Percentiles rank a stretch among this genome's conserved stretches.
Evolutionary conservation across 176 grass and related monocot genomes (phyloP).

Genomic region (Eremochloa ophiuroides): DNA sequence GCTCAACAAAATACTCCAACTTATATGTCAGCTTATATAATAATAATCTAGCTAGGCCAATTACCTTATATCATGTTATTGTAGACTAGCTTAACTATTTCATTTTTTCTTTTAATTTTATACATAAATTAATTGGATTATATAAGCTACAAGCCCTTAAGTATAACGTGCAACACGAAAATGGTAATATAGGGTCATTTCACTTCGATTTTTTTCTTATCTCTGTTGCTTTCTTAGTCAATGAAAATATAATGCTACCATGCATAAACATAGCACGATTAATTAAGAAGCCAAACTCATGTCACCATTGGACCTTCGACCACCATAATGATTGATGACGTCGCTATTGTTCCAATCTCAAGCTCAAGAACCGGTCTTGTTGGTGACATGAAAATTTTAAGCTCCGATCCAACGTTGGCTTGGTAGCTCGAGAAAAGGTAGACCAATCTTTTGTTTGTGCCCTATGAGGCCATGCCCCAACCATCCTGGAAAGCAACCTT

Average conservation of each 20-base stretch:
- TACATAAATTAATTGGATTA: background rate
- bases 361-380: background rate
- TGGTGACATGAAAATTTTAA: background rate
- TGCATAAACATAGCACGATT: no score
- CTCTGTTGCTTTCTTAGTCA: no score
- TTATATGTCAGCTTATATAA: no score
- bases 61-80: background rate
- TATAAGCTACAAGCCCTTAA: no score
- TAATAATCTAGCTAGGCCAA: no score
- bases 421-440: background rate
- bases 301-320: no score
- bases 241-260: no score
- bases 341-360: no score
- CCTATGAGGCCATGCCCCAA: background rate
- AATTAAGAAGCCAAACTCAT: no score
- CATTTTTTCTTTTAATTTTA: background rate
- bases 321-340: background rate
- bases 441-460: background rate
- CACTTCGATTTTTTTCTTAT: no score
- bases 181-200: no score
- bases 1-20: background rate
- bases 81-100: background rate
- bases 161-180: no score
- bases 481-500: background rate
- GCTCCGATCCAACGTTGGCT: background rate